phyloP scores from a whole-genome alignment of 768 basidiomycete genomes.

The Lactarius deliciosus region DNA sequence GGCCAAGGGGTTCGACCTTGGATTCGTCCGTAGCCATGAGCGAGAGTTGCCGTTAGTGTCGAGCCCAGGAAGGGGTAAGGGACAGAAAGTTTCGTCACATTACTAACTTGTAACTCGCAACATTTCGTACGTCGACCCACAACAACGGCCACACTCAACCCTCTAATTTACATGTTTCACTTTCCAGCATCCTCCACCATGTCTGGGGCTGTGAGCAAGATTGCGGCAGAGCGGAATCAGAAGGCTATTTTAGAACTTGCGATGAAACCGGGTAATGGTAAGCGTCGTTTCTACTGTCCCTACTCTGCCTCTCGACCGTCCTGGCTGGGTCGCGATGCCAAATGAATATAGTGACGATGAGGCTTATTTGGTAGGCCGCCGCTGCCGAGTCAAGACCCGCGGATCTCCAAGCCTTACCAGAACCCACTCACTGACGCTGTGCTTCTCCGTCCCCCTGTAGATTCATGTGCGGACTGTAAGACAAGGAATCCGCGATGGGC shows the following conservation, averaged over 20 bases:
- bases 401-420: background rate
- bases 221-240: constrained; percentile 27
- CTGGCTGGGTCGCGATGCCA: background rate
- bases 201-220: constrained; percentile 23
- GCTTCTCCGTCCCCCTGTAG: constrained; percentile 41
- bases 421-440: constrained; percentile 9
- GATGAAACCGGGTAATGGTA: constrained; percentile 23
- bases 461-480: constrained; percentile 91
- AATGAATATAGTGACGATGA: background rate
- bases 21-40: constrained; percentile 3
- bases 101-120: background rate
- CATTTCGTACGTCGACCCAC: background rate
- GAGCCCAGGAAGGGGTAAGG: background rate
- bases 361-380: constrained; percentile 4
- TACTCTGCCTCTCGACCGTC: background rate
- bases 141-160: background rate
- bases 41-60: background rate
- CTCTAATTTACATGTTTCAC: background rate
- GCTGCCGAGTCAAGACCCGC: constrained; percentile 7
- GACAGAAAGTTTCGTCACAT: background rate
- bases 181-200: constrained; percentile 8
- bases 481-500: constrained; percentile 87
- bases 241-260: constrained; percentile 26
- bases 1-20: constrained; percentile 12
- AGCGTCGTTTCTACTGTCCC: constrained; percentile 2